Base-by-base conservation (phyloP, 2,329 filamentous ascomycete species). In the Curvularia hawaiiensis region DNA sequence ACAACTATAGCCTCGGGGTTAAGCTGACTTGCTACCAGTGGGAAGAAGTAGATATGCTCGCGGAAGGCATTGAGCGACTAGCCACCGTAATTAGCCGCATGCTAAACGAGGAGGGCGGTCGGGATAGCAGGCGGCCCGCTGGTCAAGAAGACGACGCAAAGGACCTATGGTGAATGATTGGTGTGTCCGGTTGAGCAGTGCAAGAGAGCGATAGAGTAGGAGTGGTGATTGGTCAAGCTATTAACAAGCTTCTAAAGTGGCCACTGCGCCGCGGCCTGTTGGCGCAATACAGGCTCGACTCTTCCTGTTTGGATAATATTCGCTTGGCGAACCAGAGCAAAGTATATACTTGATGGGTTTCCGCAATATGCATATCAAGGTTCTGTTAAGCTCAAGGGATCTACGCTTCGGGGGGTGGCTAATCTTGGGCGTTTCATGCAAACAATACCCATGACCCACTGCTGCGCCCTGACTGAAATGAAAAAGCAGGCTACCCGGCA, bases 61-160 rank as follows among this genome's bases (percentile, higher is more conserved):
- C 79, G 0, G 88, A 92, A 67, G 91, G 90, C 0, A 82, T 94
- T 7, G 75, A 80, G 70, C 84, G 89, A 64, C 77, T 93, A 54
- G 87, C 79, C 9, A 69, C 65, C 0, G 81, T 87, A 20, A 75
- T 84, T 47, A 64, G 69, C 60, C 66, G 63, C 45, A 70, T 82
- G 70, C 59, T 77, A 64, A 58, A 70, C 59, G 71, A 67, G 35
- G 59, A 73, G 44, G 62, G 59, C 30, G 61, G 61, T 35, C 58
- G 57, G 38, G 31, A 44, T 46, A 44, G 31, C 56, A 44, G 58
- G 33, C 58, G 51, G n/a, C 24, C 61, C 57, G 57, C 55, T 56
- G 56, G 60, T 12, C 62, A 57, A 43, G 59, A 58, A 54, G 64
- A 64, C 41, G 62, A 63, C n/a, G 63, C 62, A 33, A 70, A 70